Conservation (phyloP, 768 basidiomycete species). For the Pleurotus tuoliensis region DNA sequence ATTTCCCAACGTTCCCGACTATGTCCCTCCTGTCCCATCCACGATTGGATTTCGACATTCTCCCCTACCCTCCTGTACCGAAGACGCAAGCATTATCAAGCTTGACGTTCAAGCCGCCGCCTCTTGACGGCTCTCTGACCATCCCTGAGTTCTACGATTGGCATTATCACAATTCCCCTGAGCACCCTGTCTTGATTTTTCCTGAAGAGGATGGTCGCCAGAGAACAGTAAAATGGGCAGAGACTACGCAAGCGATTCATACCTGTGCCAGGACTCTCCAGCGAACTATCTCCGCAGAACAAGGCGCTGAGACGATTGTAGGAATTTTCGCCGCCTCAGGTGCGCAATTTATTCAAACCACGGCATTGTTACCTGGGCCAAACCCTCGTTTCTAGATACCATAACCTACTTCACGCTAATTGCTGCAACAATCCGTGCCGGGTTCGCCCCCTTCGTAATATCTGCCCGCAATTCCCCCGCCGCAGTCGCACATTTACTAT, state of each 20-base stretch:
- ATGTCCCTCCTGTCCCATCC: not conserved
- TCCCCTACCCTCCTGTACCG: constrained; percentile 11
- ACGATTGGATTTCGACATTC: not conserved
- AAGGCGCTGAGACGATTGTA: constrained; percentile 13
- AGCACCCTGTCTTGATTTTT: constrained; percentile 28
- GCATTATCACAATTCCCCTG: constrained; percentile 22
- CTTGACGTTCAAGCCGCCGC: constrained; percentile 27
- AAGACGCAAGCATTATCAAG: constrained; percentile 23
- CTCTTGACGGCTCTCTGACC: constrained; percentile 25
- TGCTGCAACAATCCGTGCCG: constrained; percentile 30
- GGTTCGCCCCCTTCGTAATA: constrained; percentile 25
- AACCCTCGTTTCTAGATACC: constrained; percentile 20
- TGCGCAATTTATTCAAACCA: not conserved
- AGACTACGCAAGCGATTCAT: constrained; percentile 22
- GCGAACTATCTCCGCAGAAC: constrained; percentile 2
- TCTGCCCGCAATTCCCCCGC: constrained; percentile 38
- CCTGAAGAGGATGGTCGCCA: constrained; percentile 11
- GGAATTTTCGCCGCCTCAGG: constrained; percentile 19
- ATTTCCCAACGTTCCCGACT: too few species aligned
- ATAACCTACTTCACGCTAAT: constrained; percentile 25
- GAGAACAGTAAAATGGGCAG: constrained; percentile 19
- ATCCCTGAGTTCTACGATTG: constrained; percentile 32
- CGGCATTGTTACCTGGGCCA: not conserved
- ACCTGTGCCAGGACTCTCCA: constrained; percentile 15
- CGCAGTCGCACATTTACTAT: constrained; percentile 38